These are phyloP conservation scores for Sutorius australiensis DNA, from an alignment of 768 basidiomycete species.

Conservation along the genomic window DNA sequence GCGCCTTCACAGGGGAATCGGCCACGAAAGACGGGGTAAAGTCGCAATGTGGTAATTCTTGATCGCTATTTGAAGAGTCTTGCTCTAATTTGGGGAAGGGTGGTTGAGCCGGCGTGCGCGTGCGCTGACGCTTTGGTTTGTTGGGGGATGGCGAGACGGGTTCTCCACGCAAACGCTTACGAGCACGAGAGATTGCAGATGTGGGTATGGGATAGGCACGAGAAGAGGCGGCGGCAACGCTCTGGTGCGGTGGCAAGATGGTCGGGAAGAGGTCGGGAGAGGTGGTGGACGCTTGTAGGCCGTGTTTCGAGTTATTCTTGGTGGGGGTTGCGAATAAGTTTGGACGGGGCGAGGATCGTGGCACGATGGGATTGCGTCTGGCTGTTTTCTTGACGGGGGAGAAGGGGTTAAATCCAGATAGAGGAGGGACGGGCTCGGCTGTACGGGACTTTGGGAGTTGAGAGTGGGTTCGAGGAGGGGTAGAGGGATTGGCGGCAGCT, in stretches of 20 bases:
- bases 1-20: constrained; percentile 68
- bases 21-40: constrained; percentile 52
- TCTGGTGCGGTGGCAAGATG: constrained; percentile 20
- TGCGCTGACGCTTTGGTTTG: constrained; percentile 69
- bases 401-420: constrained; percentile 69
- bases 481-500: constrained; percentile 29
- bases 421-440: constrained; percentile 48
- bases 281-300: constrained; percentile 22
- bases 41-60: constrained; percentile 25
- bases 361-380: neutral
- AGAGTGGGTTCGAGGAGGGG: constrained; percentile 30
- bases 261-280: constrained; percentile 43
- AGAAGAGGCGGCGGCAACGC: constrained; percentile 11
- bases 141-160: constrained; percentile 79
- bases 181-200: constrained; percentile 59
- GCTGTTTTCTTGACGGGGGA: constrained; percentile 62
- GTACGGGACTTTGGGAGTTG: constrained; percentile 45
- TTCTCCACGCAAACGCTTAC: constrained; percentile 79
- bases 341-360: constrained; percentile 15
- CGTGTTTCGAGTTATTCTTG: constrained; percentile 31
- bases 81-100: constrained; percentile 34
- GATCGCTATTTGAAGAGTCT: constrained; percentile 32
- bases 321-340: constrained; percentile 49
- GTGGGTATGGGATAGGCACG: constrained; percentile 23
- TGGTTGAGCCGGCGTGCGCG: constrained; percentile 39